Percentiles rank a stretch among this genome's conserved stretches.
These are phyloP conservation scores for Endocalyx cinctus DNA, from an alignment of 2,329 filamentous ascomycete genomes.

Conservation along the genomic window DNA sequence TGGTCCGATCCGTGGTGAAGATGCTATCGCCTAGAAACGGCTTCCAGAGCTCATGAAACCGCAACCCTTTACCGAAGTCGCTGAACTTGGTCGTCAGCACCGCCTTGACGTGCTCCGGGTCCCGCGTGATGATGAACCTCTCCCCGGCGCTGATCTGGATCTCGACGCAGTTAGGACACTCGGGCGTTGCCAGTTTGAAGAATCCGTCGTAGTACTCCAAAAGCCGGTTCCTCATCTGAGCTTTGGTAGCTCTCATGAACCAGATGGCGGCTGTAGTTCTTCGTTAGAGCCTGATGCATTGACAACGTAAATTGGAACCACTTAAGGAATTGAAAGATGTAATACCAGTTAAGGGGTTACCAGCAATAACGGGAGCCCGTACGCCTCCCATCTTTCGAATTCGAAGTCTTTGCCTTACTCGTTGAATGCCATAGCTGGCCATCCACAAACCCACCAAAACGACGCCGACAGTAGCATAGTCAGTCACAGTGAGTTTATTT, in stretches of 20 bases:
- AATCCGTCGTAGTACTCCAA: slow-evolving; percentile 27
- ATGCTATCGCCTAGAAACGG: slow-evolving; percentile 53
- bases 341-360: slow-evolving; percentile 1
- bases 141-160: slow-evolving; percentile 26
- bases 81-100: slow-evolving; percentile 52
- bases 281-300: slow-evolving; percentile 2
- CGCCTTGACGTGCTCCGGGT: slow-evolving; percentile 54
- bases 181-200: slow-evolving; percentile 23
- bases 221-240: slow-evolving; percentile 27
- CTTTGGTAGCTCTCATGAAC: slow-evolving; percentile 22
- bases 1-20: slow-evolving; percentile 46
- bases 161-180: slow-evolving; percentile 33
- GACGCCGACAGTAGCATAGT: background rate
- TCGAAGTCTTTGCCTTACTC: slow-evolving; percentile 1
- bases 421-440: slow-evolving; percentile 1
- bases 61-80: slow-evolving; percentile 44
- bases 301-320: too few relatives aligned
- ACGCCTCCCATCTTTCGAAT: slow-evolving; percentile 5
- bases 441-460: background rate
- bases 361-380: background rate
- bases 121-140: slow-evolving; percentile 42
- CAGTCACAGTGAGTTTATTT: too few relatives aligned
- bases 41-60: slow-evolving; percentile 38
- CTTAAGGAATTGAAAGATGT: background rate
- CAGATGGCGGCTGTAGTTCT: slow-evolving; percentile 13